Conservation (phyloP, 441 rosid species). For the Croton setiger region DNA sequence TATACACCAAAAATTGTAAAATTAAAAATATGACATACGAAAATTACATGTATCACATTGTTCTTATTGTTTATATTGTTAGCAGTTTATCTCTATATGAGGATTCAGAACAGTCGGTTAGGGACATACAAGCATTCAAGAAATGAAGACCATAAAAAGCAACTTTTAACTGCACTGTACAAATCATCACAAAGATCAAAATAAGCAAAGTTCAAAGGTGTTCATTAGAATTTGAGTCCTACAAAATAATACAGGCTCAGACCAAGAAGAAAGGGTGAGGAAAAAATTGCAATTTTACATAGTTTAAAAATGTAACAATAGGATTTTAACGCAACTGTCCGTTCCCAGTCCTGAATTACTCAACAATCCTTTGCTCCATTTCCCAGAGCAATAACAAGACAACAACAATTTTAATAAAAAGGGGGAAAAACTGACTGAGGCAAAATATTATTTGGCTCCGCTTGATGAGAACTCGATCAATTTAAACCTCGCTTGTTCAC, state of each 20-base stretch:
- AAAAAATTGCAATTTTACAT: conserved; percentile 32
- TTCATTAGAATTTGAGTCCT: conserved; percentile 35
- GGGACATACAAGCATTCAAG: not conserved
- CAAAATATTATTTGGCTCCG: conserved; percentile 43
- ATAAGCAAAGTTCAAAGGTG: conserved; percentile 20
- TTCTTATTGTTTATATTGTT: no score
- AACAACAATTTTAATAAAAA: conserved; percentile 12
- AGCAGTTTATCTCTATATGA: no score
- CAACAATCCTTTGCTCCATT: conserved; percentile 40
- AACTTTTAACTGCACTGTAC: not conserved
- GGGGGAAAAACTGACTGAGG: conserved; percentile 3
- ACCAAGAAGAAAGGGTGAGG: conserved; percentile 10
- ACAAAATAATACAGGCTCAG: conserved; percentile 28
- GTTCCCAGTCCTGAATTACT: conserved; percentile 26
- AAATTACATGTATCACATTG: no score
- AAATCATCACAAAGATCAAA: conserved; percentile 3
- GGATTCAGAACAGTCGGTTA: no score
- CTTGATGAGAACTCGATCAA: conserved; percentile 21
- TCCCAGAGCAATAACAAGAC: conserved; percentile 35
- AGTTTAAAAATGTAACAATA: conserved; percentile 32
- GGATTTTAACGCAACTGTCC: conserved; percentile 25
- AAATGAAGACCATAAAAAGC: not conserved
- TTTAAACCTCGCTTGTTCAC: conserved; percentile 38
- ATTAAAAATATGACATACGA: no score
- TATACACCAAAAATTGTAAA: no score